Conservation (phyloP, 1,284 basidiomycete species). For the Ustilago curta region DNA sequence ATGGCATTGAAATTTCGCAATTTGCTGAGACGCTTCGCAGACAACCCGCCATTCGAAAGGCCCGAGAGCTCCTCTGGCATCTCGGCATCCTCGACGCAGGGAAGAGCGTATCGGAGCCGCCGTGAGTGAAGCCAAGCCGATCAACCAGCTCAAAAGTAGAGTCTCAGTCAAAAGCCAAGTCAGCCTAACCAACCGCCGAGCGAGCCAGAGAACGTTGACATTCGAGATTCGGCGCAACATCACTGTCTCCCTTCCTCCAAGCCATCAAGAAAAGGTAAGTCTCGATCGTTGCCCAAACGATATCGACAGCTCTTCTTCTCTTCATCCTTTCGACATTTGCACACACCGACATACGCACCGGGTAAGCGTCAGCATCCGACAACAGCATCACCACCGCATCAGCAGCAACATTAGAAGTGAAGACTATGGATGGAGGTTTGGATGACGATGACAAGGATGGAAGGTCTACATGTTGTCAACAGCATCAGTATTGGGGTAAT, state of each 20-base stretch:
- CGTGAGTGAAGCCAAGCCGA: constrained; percentile 3
- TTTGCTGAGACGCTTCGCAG: too few species aligned
- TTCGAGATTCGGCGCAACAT: constrained; percentile 29
- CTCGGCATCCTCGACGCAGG: neutral
- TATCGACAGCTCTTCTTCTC: constrained; percentile 12
- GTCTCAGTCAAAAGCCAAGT: neutral
- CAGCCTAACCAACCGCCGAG: constrained; percentile 3
- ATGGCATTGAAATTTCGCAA: too few species aligned
- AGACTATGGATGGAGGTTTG: neutral
- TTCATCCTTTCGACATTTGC: constrained; percentile 8
- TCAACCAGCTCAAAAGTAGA: neutral
- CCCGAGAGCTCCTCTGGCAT: constrained; percentile 1
- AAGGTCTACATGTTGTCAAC: neutral
- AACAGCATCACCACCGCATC: neutral
- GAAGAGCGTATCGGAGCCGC: constrained; percentile 7
- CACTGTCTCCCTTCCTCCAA: constrained; percentile 41
- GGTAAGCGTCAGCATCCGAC: constrained; percentile 13
- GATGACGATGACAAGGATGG: neutral
- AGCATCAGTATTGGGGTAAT: neutral
- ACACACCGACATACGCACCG: constrained; percentile 10
- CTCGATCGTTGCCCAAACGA: constrained; percentile 10
- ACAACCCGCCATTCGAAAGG: neutral
- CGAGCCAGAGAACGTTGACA: constrained; percentile 16
- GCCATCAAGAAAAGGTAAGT: constrained; percentile 60
- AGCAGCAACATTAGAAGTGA: neutral